These are phyloP conservation scores for Aphanomyces invadans DNA, from an alignment of 352 stramenopile genomes.

Conservation along the genomic window DNA sequence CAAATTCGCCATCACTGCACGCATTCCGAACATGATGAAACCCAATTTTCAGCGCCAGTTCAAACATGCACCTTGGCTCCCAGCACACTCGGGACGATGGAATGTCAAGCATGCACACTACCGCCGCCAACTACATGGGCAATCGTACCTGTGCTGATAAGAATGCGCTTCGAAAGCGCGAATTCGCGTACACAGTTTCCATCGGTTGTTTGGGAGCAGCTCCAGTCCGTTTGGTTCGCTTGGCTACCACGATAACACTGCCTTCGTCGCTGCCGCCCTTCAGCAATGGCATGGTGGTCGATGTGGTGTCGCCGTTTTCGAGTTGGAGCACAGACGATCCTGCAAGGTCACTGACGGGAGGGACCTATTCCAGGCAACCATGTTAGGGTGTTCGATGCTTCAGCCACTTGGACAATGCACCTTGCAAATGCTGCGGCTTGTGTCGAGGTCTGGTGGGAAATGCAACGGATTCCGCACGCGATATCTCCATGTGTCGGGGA, in stretches of 20 bases:
- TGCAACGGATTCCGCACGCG: conserved; percentile 65
- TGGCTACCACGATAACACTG: not conserved
- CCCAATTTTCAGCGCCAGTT: too few species aligned
- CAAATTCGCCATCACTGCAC: too few species aligned
- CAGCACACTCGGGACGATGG: too few species aligned
- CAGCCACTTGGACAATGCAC: conserved; percentile 26
- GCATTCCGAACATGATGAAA: too few species aligned
- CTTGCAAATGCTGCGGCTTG: conserved; percentile 49
- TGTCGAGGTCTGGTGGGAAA: conserved; percentile 60
- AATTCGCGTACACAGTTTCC: conserved; percentile 67
- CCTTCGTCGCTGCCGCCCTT: not conserved
- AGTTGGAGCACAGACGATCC: conserved; percentile 31
- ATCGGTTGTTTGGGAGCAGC: conserved; percentile 30
- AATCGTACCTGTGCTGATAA: not conserved
- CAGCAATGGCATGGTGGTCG: not conserved
- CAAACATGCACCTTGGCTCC: too few species aligned
- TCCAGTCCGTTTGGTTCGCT: conserved; percentile 25
- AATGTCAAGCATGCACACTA: too few species aligned
- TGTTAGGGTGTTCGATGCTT: not conserved
- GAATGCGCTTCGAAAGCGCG: conserved; percentile 36
- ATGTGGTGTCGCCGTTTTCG: conserved; percentile 30
- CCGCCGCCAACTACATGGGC: too few species aligned
- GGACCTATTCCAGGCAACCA: not conserved
- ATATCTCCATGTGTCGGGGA: conserved; percentile 66
- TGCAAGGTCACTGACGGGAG: conserved; percentile 27